Base-by-base conservation (phyloP, 1,139 yeast species). In the Taphrina betulina region DNA sequence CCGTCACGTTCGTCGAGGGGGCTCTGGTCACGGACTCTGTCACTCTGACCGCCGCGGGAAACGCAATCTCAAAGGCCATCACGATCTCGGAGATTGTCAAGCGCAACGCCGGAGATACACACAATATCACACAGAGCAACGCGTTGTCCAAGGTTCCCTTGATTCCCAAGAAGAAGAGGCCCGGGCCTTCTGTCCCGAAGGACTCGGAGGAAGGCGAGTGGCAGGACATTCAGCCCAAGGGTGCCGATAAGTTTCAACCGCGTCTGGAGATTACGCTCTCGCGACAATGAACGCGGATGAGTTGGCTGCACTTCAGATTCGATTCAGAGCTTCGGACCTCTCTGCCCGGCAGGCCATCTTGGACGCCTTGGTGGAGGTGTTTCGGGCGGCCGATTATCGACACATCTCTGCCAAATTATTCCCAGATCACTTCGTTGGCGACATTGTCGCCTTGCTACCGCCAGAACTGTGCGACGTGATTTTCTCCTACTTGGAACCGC, bases 21-120 rank as follows among this genome's bases (percentile, higher is more conserved):
- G 48, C 48, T 5, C 38, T 43, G 20, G 38, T 10, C 8, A 33
- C 12, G 14, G 38, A 23, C 2, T 4, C 22, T 19, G 53, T 37
- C 28, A 36, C 24, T 7, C 44, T 46, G 26, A 36, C 17, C 17
- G 53, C 34, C 16, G 3, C 23, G 4, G 54, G 46, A 17, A 38
- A 33, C 20, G 40, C 45, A 4, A 29, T 50, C 10, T 29, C 54
- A 16, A 50, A 50, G 20, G 36, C 40, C 23, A 50, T 50, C 46
- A 50, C 54, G 2, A 40, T 50, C 22, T 40, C 34, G 12, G 54
- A 50, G 46, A 50, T 50, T 26, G 46, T 50, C 2, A 19, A 23
- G 24, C 44, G 54, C 5, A 41, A 50, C 22, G 44, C 53, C 5
- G n/a, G n/a, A n/a, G 33, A 12, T 5, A 17, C 26, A 12, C 28